A percentile compares a stretch with the other conserved stretches of the same genome.
These are phyloP conservation scores for Saccharomyces hybrid DNA, from an alignment of 1,139 yeast species.

Conservation along the genomic window DNA sequence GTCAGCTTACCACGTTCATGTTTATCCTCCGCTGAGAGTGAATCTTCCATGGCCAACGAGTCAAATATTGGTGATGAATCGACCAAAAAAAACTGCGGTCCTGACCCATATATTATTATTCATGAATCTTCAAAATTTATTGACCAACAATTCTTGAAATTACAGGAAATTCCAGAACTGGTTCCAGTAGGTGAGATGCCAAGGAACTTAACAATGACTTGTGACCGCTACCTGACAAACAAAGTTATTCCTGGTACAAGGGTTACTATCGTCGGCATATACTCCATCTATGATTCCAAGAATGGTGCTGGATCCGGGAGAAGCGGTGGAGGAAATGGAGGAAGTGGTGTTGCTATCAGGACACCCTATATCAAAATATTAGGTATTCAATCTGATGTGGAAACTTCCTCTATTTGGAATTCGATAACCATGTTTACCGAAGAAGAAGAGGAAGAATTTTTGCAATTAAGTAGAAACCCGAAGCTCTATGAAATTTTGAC, in stretches of 20 bases:
- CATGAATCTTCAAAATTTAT: constrained; percentile 89
- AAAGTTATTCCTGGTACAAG: constrained; percentile 92
- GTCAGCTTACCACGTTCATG: constrained; percentile 72
- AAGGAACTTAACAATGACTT: constrained; percentile 78
- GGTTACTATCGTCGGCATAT: constrained; percentile 85
- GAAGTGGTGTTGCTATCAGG: constrained; percentile 69
- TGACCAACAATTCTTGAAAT: constrained; percentile 87
- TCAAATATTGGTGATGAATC: constrained; percentile 29
- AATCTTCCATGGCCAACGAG: constrained; percentile 9
- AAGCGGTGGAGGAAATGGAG: constrained; percentile 18
- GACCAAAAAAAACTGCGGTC: constrained; percentile 65
- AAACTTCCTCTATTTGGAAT: constrained; percentile 57
- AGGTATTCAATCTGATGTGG: constrained; percentile 80
- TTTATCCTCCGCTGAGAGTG: constrained; percentile 25
- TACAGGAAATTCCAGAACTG: constrained; percentile 97
- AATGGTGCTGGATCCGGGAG: constrained; percentile 25
- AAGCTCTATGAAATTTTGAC: constrained; percentile 77
- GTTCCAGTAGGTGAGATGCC: constrained; percentile 99
- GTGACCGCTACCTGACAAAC: constrained; percentile 85
- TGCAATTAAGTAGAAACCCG: constrained; percentile 76
- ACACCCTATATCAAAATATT: constrained; percentile 84
- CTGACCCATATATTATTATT: constrained; percentile 86
- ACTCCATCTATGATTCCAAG: constrained; percentile 77
- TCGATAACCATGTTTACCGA: constrained; percentile 60
- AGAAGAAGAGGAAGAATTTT: constrained; percentile 89